Percentiles rank a stretch among this genome's conserved stretches.
Evolutionary conservation across 2,329 filamentous ascomycete species (phyloP).

Genomic region (Calycina marina): DNA sequence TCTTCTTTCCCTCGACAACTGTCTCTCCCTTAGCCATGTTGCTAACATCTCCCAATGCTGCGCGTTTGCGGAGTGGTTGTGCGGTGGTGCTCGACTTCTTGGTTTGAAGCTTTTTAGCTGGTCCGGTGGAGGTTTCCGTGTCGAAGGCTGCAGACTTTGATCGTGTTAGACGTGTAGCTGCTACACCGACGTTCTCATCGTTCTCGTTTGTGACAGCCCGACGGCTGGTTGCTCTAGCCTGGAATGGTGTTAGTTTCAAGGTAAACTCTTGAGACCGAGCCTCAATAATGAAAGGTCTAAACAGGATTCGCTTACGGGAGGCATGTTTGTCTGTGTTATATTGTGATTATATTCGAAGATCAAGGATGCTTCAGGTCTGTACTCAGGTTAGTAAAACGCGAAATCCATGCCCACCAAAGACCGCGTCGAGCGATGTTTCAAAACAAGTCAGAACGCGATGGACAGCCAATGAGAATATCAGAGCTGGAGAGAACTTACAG

Average conservation of each 20-base stretch:
- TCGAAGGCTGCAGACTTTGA: constrained; percentile 70
- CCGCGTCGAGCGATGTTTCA: constrained; percentile 11
- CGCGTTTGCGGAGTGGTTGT: constrained; percentile 53
- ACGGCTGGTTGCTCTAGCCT: constrained; percentile 55
- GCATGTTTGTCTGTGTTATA: constrained; percentile 27
- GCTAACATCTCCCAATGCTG: constrained; percentile 85
- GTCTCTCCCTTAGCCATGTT: constrained; percentile 71
- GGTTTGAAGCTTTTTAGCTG: constrained; percentile 49
- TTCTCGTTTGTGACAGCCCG: constrained; percentile 81
- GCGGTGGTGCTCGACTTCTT: constrained; percentile 48
- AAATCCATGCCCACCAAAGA: constrained; percentile 11
- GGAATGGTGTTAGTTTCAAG: too few species aligned
- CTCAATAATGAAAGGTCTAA: too few species aligned
- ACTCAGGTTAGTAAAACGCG: constrained; percentile 17
- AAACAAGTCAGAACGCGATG: constrained; percentile 14
- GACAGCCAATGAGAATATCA: not conserved
- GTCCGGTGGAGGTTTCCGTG: constrained; percentile 39
- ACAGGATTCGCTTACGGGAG: constrained; percentile 39
- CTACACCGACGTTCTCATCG: constrained; percentile 61
- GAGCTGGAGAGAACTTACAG: constrained; percentile 13
- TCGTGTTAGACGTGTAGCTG: constrained; percentile 74
- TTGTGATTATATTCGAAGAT: constrained; percentile 22
- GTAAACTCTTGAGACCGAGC: too few species aligned
- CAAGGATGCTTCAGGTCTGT: constrained; percentile 9
- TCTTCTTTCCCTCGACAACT: constrained; percentile 61